phyloP scores from a whole-genome alignment of 2,329 filamentous ascomycete genomes.

The Cyclaneusma minus region DNA sequence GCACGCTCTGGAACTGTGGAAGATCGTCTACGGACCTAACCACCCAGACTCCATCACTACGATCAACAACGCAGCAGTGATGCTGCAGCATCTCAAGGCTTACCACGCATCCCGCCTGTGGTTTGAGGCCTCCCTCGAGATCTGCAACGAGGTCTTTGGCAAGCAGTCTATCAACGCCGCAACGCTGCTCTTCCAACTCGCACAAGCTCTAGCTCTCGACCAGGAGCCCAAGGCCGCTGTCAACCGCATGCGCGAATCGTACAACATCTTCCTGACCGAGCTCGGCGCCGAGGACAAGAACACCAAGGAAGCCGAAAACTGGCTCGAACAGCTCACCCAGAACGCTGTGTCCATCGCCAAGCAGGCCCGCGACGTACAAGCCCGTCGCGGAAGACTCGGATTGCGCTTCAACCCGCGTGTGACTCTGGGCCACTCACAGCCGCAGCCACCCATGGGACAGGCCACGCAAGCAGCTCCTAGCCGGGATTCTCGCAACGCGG shows the following conservation, averaged over 20 bases:
- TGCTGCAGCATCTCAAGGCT: constrained; percentile 90
- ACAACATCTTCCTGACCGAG: constrained; percentile 81
- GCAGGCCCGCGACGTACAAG: constrained; percentile 76
- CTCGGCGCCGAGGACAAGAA: constrained; percentile 88
- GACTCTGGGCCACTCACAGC: constrained; percentile 37
- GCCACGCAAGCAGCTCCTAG: constrained; percentile 28
- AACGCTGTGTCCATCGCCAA: constrained; percentile 91
- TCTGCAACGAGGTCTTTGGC: constrained; percentile 84
- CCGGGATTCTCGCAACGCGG: constrained; percentile 13
- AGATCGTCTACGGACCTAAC: constrained; percentile 83
- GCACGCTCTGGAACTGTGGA: constrained; percentile 91
- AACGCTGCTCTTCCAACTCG: constrained; percentile 91
- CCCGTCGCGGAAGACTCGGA: constrained; percentile 52
- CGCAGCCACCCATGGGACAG: constrained; percentile 48
- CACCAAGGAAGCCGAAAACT: constrained; percentile 93
- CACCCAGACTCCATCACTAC: constrained; percentile 98
- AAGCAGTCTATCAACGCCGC: constrained; percentile 84
- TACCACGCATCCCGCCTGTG: constrained; percentile 90
- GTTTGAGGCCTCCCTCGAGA: constrained; percentile 84
- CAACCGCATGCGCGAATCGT: constrained; percentile 86
- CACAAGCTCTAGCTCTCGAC: constrained; percentile 89
- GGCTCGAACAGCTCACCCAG: constrained; percentile 90
- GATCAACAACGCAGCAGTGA: constrained; percentile 95
- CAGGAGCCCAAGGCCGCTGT: constrained; percentile 87
- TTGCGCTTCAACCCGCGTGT: constrained; percentile 52